Evolutionary conservation across 352 stramenopile genomes (phyloP).

Genomic region (Globisporangium irregulare): DNA sequence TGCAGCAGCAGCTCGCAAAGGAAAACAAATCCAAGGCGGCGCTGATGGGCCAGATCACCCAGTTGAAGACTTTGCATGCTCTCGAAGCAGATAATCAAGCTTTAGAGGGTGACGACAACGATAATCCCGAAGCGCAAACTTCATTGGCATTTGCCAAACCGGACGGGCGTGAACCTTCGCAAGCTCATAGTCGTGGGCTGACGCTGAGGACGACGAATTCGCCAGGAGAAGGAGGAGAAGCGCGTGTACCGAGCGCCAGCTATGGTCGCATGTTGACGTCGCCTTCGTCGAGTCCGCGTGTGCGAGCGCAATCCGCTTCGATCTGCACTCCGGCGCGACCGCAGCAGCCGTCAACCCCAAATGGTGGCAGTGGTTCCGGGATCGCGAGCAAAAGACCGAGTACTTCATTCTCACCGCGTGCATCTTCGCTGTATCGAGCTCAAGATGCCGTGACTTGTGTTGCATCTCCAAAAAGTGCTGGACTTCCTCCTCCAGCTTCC

Average conservation of each 20-base stretch:
- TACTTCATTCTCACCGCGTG: constrained; percentile 42
- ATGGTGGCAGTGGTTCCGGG: constrained; percentile 1
- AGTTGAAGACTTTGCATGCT: constrained; percentile 17
- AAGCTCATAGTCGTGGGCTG: not conserved
- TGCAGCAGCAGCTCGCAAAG: constrained; percentile 55
- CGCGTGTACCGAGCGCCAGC: not conserved
- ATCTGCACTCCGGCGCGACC: constrained; percentile 22
- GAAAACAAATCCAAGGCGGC: constrained; percentile 45
- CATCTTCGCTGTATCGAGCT: constrained; percentile 20
- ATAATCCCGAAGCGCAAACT: not conserved
- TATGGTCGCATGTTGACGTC: constrained; percentile 9
- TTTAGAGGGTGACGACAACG: not conserved
- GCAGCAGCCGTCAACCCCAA: not conserved
- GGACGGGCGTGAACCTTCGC: not conserved
- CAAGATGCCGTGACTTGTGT: not conserved
- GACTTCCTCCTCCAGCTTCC: constrained; percentile 1
- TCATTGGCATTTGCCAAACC: not conserved
- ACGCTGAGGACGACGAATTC: not conserved
- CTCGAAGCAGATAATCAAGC: constrained; percentile 4
- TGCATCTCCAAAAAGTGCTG: constrained; percentile 18
- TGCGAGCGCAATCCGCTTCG: constrained; percentile 32
- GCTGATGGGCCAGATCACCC: constrained; percentile 45
- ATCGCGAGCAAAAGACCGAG: constrained; percentile 25
- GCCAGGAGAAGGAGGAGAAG: not conserved
- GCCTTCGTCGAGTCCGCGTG: constrained; percentile 21